phyloP scores from a whole-genome alignment of 805 yeast species.

The Starmerella kuoi region DNA sequence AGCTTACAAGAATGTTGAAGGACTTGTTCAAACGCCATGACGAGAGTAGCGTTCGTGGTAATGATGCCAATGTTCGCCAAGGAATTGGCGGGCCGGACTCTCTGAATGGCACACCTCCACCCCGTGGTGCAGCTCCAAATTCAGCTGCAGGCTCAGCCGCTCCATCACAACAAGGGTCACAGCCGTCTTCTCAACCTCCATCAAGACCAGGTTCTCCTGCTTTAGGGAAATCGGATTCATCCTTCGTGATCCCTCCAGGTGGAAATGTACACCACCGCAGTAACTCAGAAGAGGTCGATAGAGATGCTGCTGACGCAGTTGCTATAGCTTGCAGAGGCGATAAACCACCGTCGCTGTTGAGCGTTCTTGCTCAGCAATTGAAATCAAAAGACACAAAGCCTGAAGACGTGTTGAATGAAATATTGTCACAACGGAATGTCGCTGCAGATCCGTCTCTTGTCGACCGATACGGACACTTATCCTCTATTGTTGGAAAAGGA shows the following conservation, averaged over 20 bases:
- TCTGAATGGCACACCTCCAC: no score
- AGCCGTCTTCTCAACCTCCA: constrained; percentile 1
- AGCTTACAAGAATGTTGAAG: constrained; percentile 25
- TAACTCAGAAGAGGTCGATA: constrained; percentile 14
- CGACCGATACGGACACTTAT: constrained; percentile 86
- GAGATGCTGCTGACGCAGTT: constrained; percentile 20
- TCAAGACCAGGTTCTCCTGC: constrained; percentile 5
- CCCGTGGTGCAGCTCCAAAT: not conserved
- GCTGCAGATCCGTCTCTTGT: constrained; percentile 35
- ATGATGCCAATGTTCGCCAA: not conserved
- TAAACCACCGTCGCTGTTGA: constrained; percentile 21
- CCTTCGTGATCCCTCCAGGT: not conserved
- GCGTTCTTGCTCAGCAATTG: constrained; percentile 16
- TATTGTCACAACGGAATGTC: constrained; percentile 9
- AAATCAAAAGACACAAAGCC: constrained; percentile 15
- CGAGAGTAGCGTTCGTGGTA: constrained; percentile 8
- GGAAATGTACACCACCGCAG: not conserved
- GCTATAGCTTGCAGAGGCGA: constrained; percentile 6
- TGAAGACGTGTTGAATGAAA: constrained; percentile 16
- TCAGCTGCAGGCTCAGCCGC: not conserved
- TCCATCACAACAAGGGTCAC: not conserved
- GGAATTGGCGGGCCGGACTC: no score
- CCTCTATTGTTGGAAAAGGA: constrained; percentile 84
- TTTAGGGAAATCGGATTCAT: not conserved
- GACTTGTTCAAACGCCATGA: constrained; percentile 21